phyloP scores from a whole-genome alignment of 2,329 filamentous ascomycete genomes.

The Colletotrichum sansevieriae region DNA sequence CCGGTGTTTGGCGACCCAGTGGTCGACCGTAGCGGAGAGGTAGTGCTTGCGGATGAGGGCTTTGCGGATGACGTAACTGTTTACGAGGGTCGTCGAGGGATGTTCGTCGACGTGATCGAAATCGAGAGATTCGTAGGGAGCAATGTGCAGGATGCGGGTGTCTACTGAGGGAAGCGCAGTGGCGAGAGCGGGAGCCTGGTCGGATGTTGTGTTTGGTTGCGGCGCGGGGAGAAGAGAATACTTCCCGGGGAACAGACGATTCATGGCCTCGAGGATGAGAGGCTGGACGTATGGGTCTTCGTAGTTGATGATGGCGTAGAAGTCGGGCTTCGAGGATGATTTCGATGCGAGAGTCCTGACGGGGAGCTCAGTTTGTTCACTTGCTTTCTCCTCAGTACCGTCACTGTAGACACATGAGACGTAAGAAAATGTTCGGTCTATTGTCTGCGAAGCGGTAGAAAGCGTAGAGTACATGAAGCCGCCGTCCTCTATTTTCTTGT shows the following conservation, averaged over 20 bases:
- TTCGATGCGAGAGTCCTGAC: constrained; percentile 35
- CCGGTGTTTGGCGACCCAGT: constrained; percentile 89
- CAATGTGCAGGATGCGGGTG: constrained; percentile 78
- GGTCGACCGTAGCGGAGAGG: constrained; percentile 83
- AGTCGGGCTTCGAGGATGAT: constrained; percentile 42
- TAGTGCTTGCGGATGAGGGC: constrained; percentile 97
- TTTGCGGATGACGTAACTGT: constrained; percentile 96
- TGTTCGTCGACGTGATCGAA: constrained; percentile 80
- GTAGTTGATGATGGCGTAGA: constrained; percentile 83
- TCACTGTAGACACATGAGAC: constrained; percentile 26
- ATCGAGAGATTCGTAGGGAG: constrained; percentile 87
- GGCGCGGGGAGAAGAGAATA: constrained; percentile 67
- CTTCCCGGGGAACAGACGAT: constrained; percentile 68
- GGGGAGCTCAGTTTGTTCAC: constrained; percentile 16
- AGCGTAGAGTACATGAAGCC: constrained; percentile 41
- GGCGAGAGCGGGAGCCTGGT: constrained; percentile 52
- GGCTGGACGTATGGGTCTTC: constrained; percentile 92
- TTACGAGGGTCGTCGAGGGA: constrained; percentile 75
- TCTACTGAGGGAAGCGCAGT: constrained; percentile 51
- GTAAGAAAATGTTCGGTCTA: constrained; percentile 37
- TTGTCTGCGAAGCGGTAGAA: constrained; percentile 19
- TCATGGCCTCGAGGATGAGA: constrained; percentile 81
- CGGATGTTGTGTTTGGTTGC: constrained; percentile 49
- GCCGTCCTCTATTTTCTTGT: constrained; percentile 28
- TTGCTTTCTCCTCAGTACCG: constrained; percentile 8